Percentiles rank a stretch among this genome's conserved stretches.
Evolutionary conservation across 2,329 filamentous ascomycete species (phyloP).

Genomic region (Myriosclerotinia curreyana): DNA sequence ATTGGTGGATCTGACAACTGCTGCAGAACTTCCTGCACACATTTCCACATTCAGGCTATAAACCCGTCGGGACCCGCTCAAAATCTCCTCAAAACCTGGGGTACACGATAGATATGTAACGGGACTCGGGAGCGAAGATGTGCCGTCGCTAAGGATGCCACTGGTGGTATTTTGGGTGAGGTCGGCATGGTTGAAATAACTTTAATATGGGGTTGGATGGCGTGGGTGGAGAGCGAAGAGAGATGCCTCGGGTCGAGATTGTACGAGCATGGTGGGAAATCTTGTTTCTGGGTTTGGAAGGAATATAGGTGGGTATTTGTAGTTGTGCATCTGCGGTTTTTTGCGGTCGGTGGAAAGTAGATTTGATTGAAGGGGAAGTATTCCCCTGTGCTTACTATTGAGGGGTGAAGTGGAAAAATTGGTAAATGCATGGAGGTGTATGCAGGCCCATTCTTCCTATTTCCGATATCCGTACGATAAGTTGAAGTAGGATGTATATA

Average conservation of each 20-base stretch:
- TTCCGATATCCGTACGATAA: background rate
- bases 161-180: background rate
- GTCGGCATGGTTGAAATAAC: background rate
- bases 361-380: background rate
- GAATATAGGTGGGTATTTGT: background rate
- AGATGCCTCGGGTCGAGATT: background rate
- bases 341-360: background rate
- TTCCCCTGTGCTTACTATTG: background rate
- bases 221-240: background rate
- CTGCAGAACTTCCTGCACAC: background rate
- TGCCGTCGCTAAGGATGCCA: background rate
- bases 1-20: constrained; percentile 1
- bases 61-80: background rate
- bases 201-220: background rate
- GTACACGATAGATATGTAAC: background rate
- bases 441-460: background rate
- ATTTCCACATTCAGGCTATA: constrained; percentile 6
- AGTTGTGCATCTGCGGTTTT: background rate
- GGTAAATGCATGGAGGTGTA: background rate
- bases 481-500: background rate
- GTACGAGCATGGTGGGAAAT: background rate
- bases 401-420: constrained; percentile 3
- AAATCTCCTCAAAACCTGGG: background rate
- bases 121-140: background rate
- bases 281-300: background rate